Conservation (phyloP, 441 rosid genomes). For the Sinapis alba region DNA sequence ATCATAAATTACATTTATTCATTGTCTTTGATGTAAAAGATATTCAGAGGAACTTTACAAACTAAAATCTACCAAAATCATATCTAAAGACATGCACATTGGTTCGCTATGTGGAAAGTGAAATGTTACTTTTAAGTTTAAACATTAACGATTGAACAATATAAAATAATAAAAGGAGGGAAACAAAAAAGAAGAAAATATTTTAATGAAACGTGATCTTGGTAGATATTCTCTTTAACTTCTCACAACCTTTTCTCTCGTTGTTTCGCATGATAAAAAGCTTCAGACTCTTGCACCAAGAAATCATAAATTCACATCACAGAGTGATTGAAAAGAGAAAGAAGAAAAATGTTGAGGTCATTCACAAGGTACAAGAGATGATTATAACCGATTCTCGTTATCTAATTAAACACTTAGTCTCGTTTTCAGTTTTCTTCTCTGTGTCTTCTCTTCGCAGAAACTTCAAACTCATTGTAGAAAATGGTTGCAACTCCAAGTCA, state of each 20-base stretch:
- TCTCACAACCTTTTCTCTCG: slow-evolving; percentile 8
- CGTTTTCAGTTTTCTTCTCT: slow-evolving; percentile 7
- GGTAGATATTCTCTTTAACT: slow-evolving; percentile 9
- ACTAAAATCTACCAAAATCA: not conserved
- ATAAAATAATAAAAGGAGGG: slow-evolving; percentile 1
- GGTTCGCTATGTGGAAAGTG: slow-evolving; percentile 30
- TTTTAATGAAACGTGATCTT: slow-evolving; percentile 24
- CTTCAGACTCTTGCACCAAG: slow-evolving; percentile 15
- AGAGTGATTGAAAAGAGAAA: slow-evolving; percentile 1
- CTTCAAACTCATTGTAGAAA: slow-evolving; percentile 27
- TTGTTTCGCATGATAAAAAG: slow-evolving; percentile 33
- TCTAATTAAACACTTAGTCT: not conserved
- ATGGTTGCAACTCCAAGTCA: slow-evolving; percentile 24
- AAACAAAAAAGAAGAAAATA: not conserved
- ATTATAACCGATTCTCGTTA: not conserved
- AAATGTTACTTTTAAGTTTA: slow-evolving; percentile 10
- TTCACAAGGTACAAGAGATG: slow-evolving; percentile 31
- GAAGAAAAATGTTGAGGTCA: slow-evolving; percentile 23
- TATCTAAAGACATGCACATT: slow-evolving; percentile 17
- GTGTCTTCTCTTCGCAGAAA: slow-evolving; percentile 26
- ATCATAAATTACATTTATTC: not conserved
- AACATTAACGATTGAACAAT: not conserved
- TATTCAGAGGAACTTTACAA: not conserved
- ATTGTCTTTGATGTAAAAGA: not conserved
- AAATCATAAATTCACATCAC: not conserved